Base-by-base conservation (phyloP, 768 basidiomycete genomes). In the Panellus pusillus region DNA sequence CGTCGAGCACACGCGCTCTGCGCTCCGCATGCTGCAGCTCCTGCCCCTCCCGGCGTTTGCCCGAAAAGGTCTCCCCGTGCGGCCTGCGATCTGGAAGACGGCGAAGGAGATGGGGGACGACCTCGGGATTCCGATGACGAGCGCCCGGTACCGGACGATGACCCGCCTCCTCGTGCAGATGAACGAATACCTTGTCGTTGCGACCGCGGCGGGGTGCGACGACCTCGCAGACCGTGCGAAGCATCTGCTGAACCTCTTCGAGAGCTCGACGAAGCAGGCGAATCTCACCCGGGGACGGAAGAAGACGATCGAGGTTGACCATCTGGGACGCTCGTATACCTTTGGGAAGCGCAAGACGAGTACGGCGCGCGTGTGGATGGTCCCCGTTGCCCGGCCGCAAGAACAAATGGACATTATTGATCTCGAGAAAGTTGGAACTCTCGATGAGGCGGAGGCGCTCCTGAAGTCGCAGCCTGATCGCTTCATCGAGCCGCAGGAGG, bases 351-450 rank as follows among this genome's bases (percentile, higher is more conserved):
- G 95, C 60, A 98, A 98, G 72, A 92, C 92, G 55, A 91, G 90
- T 62, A 75, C 87, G 1, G 93, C 95, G 32, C 81, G 92, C 36
- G 93, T 95, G 9, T 98, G 95, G 95, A 88, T 96, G 75, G 89
- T 97, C 55, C 82, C 86, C 31, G 80, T 81, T 20, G 28, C 54
- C 4, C 13, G 4, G 2, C 39, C 47, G 28, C 9, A 8, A 4
- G 31, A 49, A 31, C 52, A 57, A 18, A 2, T 47, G 17, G 49
- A 63, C 27, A 50, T 63, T 2, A 52, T 59, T 13, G 61, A 71
- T 50, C 53, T 70, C 12, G 67, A 72, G 19, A 67, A 65, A 28
- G 43, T 72, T 47, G 8, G 41, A 19, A 50, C 58, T 1, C 51
- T 60, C 39, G 58, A 60, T 17, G 54, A 60, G 51, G 56, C 53